Conservation (phyloP, 768 basidiomycete species). For the Asterophora parasitica region DNA sequence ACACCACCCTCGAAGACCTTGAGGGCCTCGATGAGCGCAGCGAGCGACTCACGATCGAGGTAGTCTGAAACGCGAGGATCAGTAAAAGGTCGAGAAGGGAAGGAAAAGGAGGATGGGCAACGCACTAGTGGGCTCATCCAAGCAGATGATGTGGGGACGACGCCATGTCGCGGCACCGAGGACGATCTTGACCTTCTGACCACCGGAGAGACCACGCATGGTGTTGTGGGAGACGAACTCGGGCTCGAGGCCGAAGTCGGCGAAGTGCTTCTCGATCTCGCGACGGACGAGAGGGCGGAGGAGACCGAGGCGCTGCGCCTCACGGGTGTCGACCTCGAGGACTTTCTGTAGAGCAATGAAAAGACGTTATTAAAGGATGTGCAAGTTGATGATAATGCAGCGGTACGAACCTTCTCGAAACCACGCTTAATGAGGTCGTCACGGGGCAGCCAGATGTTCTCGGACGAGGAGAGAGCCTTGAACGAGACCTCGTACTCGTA, state of each 20-base stretch:
- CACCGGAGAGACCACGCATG: conserved; percentile 97
- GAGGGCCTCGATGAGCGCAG: conserved; percentile 96
- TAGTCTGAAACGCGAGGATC: conserved; percentile 58
- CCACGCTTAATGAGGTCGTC: conserved; percentile 97
- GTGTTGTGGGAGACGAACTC: conserved; percentile 99
- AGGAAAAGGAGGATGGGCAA: conserved; percentile 7
- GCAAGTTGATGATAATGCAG: conserved; percentile 7
- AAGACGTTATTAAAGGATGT: conserved; percentile 3
- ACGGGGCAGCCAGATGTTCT: conserved; percentile 97
- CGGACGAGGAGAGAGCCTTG: conserved; percentile 91
- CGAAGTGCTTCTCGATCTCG: conserved; percentile 99
- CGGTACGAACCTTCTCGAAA: conserved; percentile 72
- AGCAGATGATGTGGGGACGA: conserved; percentile 93
- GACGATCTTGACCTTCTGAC: conserved; percentile 99
- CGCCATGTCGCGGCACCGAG: conserved; percentile 99
- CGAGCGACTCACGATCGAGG: conserved; percentile 98
- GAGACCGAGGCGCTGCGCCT: conserved; percentile 94
- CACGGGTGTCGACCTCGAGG: conserved; percentile 93
- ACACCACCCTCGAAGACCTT: conserved; percentile 99
- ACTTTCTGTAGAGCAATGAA: conserved; percentile 60
- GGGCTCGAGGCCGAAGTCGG: conserved; percentile 97
- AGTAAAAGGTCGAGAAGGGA: conserved; percentile 4
- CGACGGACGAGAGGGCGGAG: conserved; percentile 95
- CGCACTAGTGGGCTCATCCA: conserved; percentile 94
- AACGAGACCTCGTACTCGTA: conserved; percentile 98